phyloP scores from a whole-genome alignment of 2,329 filamentous ascomycete genomes.

The Aureobasidium sp. region DNA sequence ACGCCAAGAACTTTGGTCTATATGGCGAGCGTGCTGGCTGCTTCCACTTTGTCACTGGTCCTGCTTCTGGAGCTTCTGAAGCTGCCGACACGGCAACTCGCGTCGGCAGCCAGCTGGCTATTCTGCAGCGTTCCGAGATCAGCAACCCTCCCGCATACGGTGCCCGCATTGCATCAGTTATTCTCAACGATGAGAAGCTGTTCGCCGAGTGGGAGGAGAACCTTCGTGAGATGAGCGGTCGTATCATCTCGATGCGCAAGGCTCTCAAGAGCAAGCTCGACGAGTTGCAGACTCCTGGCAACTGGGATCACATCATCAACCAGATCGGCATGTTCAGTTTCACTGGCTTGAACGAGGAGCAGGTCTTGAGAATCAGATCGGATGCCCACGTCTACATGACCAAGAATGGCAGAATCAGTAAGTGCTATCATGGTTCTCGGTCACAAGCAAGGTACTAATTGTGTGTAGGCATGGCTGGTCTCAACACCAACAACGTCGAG shows the following conservation, averaged over 20 bases:
- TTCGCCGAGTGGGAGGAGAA: constrained; percentile 92
- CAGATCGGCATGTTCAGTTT: constrained; percentile 99
- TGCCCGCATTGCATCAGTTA: constrained; percentile 72
- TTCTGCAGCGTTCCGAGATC: constrained; percentile 94
- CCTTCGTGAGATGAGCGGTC: constrained; percentile 84
- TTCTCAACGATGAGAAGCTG: constrained; percentile 73
- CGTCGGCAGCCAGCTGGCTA: constrained; percentile 79
- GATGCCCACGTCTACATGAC: constrained; percentile 81
- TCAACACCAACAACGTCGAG: constrained; percentile 85
- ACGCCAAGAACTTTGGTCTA: constrained; percentile 59
- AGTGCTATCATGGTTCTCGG: background rate
- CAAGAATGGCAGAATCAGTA: constrained; percentile 91
- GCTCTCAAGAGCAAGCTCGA: constrained; percentile 72
- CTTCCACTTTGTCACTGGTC: constrained; percentile 83
- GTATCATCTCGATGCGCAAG: constrained; percentile 86
- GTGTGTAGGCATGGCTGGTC: constrained; percentile 64
- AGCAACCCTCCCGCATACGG: constrained; percentile 94
- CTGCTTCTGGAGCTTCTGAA: constrained; percentile 56
- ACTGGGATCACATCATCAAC: constrained; percentile 94
- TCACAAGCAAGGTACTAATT: background rate
- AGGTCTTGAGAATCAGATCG: constrained; percentile 61
- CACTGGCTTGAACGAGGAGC: constrained; percentile 65
- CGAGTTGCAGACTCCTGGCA: constrained; percentile 73
- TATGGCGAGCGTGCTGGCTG: constrained; percentile 94
- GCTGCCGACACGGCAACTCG: constrained; percentile 51